A percentile compares a stretch with the other conserved stretches of the same genome.
phyloP scores from a whole-genome alignment of 2,329 filamentous ascomycete species.

The Davidsoniella virescens region DNA sequence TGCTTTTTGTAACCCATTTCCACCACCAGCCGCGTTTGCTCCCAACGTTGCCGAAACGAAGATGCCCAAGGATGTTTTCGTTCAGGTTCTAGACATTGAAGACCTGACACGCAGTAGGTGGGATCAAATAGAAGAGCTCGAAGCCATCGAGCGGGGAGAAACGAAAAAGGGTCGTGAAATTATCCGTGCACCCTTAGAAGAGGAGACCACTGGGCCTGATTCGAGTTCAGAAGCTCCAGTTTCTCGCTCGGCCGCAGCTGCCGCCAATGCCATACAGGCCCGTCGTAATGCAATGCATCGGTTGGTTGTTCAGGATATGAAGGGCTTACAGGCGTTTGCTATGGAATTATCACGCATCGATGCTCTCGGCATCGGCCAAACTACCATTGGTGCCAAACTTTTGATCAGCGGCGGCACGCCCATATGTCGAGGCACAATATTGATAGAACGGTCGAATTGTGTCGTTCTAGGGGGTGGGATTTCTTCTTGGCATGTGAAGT shows the following conservation, averaged over 20 bases:
- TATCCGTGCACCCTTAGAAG: constrained; percentile 43
- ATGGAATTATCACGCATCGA: constrained; percentile 55
- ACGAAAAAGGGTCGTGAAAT: constrained; percentile 63
- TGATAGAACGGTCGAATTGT: constrained; percentile 54
- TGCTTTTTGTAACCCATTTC: constrained; percentile 26
- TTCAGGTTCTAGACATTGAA: constrained; percentile 76
- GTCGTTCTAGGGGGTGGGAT: constrained; percentile 78
- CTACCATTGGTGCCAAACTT: constrained; percentile 65
- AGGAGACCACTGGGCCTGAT: constrained; percentile 26
- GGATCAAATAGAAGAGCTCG: constrained; percentile 74
- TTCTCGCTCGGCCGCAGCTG: not conserved
- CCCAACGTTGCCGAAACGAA: constrained; percentile 36
- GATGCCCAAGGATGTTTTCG: constrained; percentile 46
- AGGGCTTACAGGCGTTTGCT: constrained; percentile 50
- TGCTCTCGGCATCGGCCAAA: constrained; percentile 47
- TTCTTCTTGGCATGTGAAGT: constrained; percentile 61
- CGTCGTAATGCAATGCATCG: constrained; percentile 50
- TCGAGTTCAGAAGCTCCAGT: constrained; percentile 16
- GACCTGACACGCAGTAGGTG: constrained; percentile 67
- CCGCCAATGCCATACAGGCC: constrained; percentile 13
- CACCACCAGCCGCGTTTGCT: constrained; percentile 35
- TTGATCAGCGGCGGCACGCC: constrained; percentile 48
- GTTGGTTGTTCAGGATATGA: constrained; percentile 65
- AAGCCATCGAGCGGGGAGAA: constrained; percentile 57
- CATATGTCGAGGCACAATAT: constrained; percentile 59